Evolutionary conservation across 306 rosid genomes (phyloP).

Genomic region (Benincasa hispida): DNA sequence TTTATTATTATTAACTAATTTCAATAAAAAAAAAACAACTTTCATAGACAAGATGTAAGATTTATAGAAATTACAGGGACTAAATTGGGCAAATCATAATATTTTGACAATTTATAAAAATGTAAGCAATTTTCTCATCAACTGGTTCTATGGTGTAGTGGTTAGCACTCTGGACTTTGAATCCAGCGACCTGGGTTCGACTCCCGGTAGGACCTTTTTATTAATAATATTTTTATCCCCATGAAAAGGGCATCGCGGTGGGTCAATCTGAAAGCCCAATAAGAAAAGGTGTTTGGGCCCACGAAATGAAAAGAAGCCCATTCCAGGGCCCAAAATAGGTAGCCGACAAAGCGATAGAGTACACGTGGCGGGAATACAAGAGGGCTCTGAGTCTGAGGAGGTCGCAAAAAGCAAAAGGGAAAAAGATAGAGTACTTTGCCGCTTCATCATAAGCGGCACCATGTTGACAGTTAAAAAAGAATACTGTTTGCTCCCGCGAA

Average conservation of each 20-base stretch:
- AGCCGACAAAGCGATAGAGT: neutral
- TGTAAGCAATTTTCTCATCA: too few relatives aligned
- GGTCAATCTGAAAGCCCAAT: neutral
- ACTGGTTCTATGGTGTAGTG: neutral
- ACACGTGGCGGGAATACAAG: neutral
- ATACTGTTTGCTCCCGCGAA: constrained; percentile 53
- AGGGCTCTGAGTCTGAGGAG: neutral
- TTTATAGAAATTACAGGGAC: too few relatives aligned
- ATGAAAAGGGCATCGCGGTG: neutral
- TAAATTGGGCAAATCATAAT: too few relatives aligned
- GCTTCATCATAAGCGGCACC: constrained; percentile 7
- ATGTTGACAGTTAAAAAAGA: constrained; percentile 21
- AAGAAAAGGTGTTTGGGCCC: neutral
- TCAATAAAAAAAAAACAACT: too few relatives aligned
- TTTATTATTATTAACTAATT: too few relatives aligned
- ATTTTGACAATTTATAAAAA: too few relatives aligned
- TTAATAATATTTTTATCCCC: too few relatives aligned
- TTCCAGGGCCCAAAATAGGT: neutral
- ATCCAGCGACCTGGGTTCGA: constrained; percentile 4
- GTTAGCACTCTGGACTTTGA: constrained; percentile 4
- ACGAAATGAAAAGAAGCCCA: neutral
- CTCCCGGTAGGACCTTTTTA: neutral
- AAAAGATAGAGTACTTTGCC: neutral
- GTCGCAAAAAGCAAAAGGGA: neutral
- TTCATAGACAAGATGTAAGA: too few relatives aligned